Conservation (phyloP, 805 yeast species). For the Saccharomycopsis javanensis region DNA sequence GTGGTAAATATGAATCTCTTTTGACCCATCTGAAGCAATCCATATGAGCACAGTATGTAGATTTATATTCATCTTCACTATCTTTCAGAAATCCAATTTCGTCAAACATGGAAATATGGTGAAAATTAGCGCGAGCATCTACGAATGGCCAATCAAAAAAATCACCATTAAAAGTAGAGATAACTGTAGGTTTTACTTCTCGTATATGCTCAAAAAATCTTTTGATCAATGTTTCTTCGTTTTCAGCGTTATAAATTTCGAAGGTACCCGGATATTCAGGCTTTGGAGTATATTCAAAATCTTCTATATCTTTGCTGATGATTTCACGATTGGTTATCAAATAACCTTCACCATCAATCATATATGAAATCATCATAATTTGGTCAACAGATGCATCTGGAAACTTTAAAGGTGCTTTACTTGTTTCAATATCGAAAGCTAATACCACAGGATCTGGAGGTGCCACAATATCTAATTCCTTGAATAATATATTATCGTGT, state of each 20-base stretch:
- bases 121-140: slow-evolving; percentile 74
- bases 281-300: slow-evolving; percentile 94
- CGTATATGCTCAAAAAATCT: slow-evolving; percentile 84
- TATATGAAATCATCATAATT: slow-evolving; percentile 97
- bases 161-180: slow-evolving; percentile 97
- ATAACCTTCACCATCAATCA: slow-evolving; percentile 97
- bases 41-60: slow-evolving; percentile 90
- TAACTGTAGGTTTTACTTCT: slow-evolving; percentile 89
- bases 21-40: slow-evolving; percentile 98
- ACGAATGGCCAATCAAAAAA: slow-evolving; percentile 99
- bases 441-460: slow-evolving; percentile 96
- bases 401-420: slow-evolving; percentile 90
- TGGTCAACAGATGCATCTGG: slow-evolving; percentile 89
- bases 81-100: slow-evolving; percentile 93
- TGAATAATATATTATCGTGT: slow-evolving; percentile 44
- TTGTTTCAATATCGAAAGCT: slow-evolving; percentile 97
- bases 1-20: slow-evolving; percentile 94
- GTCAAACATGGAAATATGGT: slow-evolving; percentile 79
- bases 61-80: slow-evolving; percentile 83
- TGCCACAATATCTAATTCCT: slow-evolving; percentile 66
- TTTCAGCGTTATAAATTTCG: slow-evolving; percentile 80
- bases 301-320: slow-evolving; percentile 89
- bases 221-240: slow-evolving; percentile 64
- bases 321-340: slow-evolving; percentile 91
- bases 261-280: slow-evolving; percentile 91